Percentiles rank a stretch among this genome's conserved stretches.
Conservation (phyloP, 2,329 filamentous ascomycete genomes). For the Penicillium sp. region DNA sequence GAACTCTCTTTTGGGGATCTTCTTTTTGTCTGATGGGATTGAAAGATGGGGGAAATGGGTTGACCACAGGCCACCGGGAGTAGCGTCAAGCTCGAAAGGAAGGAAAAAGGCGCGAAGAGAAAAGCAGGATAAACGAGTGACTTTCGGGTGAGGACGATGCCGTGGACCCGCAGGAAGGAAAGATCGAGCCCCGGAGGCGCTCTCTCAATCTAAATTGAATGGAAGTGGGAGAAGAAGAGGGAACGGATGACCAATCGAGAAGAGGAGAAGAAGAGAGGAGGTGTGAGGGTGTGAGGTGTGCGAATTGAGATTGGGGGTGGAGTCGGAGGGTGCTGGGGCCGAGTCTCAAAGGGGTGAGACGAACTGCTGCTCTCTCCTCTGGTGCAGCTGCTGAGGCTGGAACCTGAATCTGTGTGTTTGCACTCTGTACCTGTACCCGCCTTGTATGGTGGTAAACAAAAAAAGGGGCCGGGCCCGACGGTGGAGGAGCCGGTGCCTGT, state of each 20-base stretch:
- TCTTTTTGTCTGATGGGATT: not conserved
- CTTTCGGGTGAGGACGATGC: slow-evolving; percentile 19
- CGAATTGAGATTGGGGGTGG: slow-evolving; percentile 9
- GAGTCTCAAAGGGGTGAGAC: slow-evolving; percentile 15
- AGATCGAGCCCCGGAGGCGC: slow-evolving; percentile 25
- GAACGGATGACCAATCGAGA: slow-evolving; percentile 24
- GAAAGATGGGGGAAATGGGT: not conserved
- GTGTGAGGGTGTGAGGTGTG: slow-evolving; percentile 21
- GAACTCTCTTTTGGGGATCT: too few species aligned
- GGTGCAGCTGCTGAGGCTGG: not conserved
- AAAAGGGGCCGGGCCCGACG: slow-evolving; percentile 1
- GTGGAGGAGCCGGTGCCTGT: not conserved
- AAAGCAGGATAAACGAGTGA: slow-evolving; percentile 27
- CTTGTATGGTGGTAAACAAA: not conserved
- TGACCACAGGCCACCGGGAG: slow-evolving; percentile 18
- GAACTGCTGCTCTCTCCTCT: slow-evolving; percentile 7
- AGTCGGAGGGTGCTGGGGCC: slow-evolving; percentile 5
- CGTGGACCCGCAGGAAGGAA: slow-evolving; percentile 24
- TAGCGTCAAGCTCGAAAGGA: slow-evolving; percentile 16
- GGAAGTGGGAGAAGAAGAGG: slow-evolving; percentile 13
- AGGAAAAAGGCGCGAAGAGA: slow-evolving; percentile 14
- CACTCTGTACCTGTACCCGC: too few species aligned
- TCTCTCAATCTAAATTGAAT: slow-evolving; percentile 16
- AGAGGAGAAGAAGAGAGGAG: slow-evolving; percentile 17
- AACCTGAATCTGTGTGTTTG: not conserved